Percentiles rank a stretch among this genome's conserved stretches.
These are phyloP conservation scores for Solanum pennellii DNA, from an alignment of 257 asterid genomes.

Conservation along the genomic window DNA sequence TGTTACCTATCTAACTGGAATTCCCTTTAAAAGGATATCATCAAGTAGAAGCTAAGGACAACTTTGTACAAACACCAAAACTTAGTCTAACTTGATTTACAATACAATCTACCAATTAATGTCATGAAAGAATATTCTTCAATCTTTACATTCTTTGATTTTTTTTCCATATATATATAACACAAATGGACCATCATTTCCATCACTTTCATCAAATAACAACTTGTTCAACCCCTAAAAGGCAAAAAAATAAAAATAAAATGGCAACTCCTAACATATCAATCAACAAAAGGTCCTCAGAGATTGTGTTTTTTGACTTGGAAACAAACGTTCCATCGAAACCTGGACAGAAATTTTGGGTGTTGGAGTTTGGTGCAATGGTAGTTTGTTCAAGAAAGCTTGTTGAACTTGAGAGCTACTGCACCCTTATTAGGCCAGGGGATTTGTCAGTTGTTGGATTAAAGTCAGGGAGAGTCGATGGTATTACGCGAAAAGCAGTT, in stretches of 20 bases:
- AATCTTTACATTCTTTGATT: not conserved
- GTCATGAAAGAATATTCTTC: conserved; percentile 35
- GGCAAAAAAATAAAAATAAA: not conserved
- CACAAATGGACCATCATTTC: not conserved
- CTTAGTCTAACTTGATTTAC: conserved; percentile 58
- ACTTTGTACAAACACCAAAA: conserved; percentile 33
- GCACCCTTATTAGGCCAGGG: conserved; percentile 67
- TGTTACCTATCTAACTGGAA: not conserved
- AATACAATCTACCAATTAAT: conserved; percentile 43
- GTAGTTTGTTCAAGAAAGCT: conserved; percentile 66
- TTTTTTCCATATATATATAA: not conserved
- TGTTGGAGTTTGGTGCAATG: conserved; percentile 83
- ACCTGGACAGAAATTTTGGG: conserved; percentile 50
- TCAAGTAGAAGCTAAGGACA: conserved; percentile 33
- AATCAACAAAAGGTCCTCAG: conserved; percentile 13
- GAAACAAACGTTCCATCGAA: conserved; percentile 76
- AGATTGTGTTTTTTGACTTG: conserved; percentile 84
- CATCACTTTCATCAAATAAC: not conserved
- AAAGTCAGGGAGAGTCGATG: conserved; percentile 42
- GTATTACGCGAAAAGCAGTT: conserved; percentile 64
- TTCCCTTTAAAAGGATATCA: conserved; percentile 17
- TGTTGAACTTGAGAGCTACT: conserved; percentile 64
- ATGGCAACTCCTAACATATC: conserved; percentile 19
- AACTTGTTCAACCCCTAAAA: not conserved
- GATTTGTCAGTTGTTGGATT: conserved; percentile 50